Evolutionary conservation across 495 filamentous ascomycete species (phyloP), one percentile per base, ranked within the genome.

Genomic region (Talaromyces thailandensis): DNA sequence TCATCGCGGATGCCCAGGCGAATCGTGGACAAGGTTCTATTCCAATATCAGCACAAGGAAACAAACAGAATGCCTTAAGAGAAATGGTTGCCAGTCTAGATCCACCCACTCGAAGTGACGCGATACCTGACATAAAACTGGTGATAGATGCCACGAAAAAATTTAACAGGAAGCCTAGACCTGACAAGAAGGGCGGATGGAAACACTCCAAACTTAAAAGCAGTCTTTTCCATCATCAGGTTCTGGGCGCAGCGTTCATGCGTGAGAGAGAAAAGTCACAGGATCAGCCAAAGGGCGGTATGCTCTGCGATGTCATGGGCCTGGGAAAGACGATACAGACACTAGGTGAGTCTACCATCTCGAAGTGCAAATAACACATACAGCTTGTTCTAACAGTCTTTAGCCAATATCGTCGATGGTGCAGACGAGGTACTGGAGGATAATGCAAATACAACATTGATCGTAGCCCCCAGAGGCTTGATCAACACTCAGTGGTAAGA

Each of bases 231-330:
- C 68, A 75, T 61, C 78, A 86, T 62, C 85, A 73, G 72, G 61
- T 88, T 18, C 62, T 83, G 1, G 83, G 80, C 18, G 76, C 75
- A 4, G 77, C 76, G 0, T 87, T 81, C 69, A 88, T 88, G 86
- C 65, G 82, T 11, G 64, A 74, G 1, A 75, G 84, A 24, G 86
- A 89, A 62, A 69, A 74, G 4, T 75, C 68, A 0, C 26, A 56
- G 0, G 28, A 64, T 0, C 58, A 66, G 12, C 82, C 84, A 0
- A 68, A 68, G 24, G 85, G 85, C 0, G 85, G 86, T 0, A 69
- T 89, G 7, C 65, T 83, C 1, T 81, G 79, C 0, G 86, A 89
- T 65, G 69, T 74, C 18, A 88, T 89, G 86, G 86, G 87, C 0
- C 69, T 88, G 1, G 88, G 88, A 0, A 91, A 86, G 62, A 86